Evolutionary conservation across 2,329 filamentous ascomycete genomes (phyloP).

Genomic region (Septoria petroselini): DNA sequence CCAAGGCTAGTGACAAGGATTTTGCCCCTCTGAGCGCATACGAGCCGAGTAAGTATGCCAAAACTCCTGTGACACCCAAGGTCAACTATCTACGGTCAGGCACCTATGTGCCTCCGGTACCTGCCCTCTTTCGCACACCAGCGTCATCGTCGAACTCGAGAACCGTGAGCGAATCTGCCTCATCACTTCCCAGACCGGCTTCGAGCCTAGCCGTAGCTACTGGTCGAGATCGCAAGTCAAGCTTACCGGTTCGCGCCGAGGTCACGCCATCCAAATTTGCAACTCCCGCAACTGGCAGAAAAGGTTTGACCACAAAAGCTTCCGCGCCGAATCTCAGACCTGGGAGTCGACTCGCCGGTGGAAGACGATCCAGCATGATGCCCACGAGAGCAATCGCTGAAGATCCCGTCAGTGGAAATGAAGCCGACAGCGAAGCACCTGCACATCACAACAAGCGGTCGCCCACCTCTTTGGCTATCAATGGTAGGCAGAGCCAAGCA

Average conservation of each 20-base stretch:
- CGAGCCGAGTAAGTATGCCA: conserved; percentile 38
- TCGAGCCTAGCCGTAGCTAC: conserved; percentile 15
- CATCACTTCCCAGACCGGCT: conserved; percentile 25
- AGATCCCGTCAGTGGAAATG: conserved; percentile 26
- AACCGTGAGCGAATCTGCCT: conserved; percentile 18
- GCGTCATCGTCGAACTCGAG: conserved; percentile 11
- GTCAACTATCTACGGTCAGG: conserved; percentile 30
- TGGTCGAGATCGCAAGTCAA: conserved; percentile 23
- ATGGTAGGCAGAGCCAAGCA: conserved; percentile 27
- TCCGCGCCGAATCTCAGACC: conserved; percentile 25
- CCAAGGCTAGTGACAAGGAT: conserved; percentile 28
- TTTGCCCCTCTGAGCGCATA: conserved; percentile 36
- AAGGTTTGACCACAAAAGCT: conserved; percentile 18
- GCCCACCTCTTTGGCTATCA: conserved; percentile 21
- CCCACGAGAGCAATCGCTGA: conserved; percentile 22
- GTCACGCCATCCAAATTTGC: conserved; percentile 14
- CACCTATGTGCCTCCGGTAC: conserved; percentile 10
- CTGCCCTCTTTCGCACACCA: conserved; percentile 15
- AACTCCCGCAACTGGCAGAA: not conserved
- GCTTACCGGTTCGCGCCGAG: conserved; percentile 26
- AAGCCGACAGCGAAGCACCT: conserved; percentile 33
- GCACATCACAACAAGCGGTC: conserved; percentile 23
- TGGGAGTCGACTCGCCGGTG: conserved; percentile 18
- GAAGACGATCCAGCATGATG: conserved; percentile 28
- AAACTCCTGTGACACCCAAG: conserved; percentile 33